These are phyloP conservation scores for Rhytidhysteron rufulum DNA, from an alignment of 2,329 filamentous ascomycete species.

Conservation along the genomic window DNA sequence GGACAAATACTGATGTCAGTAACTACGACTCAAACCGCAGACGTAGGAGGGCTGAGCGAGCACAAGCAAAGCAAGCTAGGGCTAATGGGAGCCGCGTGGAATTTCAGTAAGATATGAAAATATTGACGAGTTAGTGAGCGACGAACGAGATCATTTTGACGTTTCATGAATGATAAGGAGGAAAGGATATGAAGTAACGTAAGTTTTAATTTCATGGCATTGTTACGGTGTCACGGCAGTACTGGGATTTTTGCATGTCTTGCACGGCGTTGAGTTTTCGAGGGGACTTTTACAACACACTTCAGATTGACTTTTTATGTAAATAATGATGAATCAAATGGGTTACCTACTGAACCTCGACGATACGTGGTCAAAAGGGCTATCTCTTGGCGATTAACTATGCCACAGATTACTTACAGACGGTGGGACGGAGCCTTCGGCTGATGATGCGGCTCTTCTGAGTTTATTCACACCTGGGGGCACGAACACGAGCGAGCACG, in stretches of 20 bases:
- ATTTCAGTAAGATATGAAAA: conserved; percentile 26
- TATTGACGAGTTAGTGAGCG: not conserved
- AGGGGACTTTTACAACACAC: not conserved
- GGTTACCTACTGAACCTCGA: no score
- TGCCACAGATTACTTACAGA: no score
- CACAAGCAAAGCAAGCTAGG: conserved; percentile 34
- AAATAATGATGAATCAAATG: no score
- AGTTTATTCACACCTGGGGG: no score
- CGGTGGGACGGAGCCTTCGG: no score
- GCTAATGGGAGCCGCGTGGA: conserved; percentile 36
- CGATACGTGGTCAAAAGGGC: no score
- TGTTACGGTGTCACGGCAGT: not conserved
- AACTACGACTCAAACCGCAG: conserved; percentile 37
- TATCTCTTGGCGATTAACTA: no score
- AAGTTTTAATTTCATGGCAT: not conserved
- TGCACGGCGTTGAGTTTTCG: not conserved
- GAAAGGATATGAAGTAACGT: not conserved
- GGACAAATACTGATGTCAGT: conserved; percentile 34
- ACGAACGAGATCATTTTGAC: not conserved
- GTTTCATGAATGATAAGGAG: not conserved
- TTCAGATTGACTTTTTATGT: no score
- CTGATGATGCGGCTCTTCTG: no score
- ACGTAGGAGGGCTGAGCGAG: conserved; percentile 35
- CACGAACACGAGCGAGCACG: not conserved
- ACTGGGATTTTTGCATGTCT: not conserved